phyloP scores from a whole-genome alignment of 495 filamentous ascomycete species.

The Ramalina intermedia region DNA sequence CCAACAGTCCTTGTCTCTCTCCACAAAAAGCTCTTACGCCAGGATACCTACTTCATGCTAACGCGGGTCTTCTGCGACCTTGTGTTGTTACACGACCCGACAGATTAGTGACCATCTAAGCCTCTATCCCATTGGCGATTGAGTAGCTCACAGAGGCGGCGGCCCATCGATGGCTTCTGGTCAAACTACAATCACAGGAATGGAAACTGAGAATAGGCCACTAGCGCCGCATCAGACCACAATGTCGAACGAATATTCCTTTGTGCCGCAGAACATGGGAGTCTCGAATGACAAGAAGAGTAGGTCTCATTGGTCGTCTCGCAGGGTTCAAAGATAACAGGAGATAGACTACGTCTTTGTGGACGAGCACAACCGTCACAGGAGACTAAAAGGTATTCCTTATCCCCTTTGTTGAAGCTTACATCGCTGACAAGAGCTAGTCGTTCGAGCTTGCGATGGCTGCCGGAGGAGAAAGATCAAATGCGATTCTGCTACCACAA shows the following conservation, averaged over 20 bases:
- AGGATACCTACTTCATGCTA: too few relatives aligned
- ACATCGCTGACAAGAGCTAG: slow-evolving; percentile 28
- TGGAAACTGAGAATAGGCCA: slow-evolving; percentile 5
- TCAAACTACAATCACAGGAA: neutral
- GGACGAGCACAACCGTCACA: slow-evolving; percentile 97
- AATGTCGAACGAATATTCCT: slow-evolving; percentile 25
- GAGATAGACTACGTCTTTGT: slow-evolving; percentile 92
- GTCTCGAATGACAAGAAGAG: slow-evolving; percentile 17
- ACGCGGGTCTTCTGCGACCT: too few relatives aligned
- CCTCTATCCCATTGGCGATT: too few relatives aligned
- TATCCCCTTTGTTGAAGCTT: neutral
- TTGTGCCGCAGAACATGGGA: slow-evolving; percentile 27
- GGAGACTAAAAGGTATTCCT: slow-evolving; percentile 76
- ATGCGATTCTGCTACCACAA: slow-evolving; percentile 94
- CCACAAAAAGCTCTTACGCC: too few relatives aligned
- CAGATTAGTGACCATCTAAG: too few relatives aligned
- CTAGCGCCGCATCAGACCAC: slow-evolving; percentile 7
- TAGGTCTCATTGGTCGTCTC: neutral
- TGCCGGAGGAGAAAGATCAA: slow-evolving; percentile 77
- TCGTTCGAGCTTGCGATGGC: slow-evolving; percentile 97
- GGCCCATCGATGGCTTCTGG: neutral
- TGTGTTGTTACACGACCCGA: too few relatives aligned
- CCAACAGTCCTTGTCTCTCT: too few relatives aligned
- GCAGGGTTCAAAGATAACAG: neutral
- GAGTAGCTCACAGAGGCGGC: too few relatives aligned